Base-by-base conservation (phyloP, 2,329 filamentous ascomycete species). In the Aureobasidium musti region DNA sequence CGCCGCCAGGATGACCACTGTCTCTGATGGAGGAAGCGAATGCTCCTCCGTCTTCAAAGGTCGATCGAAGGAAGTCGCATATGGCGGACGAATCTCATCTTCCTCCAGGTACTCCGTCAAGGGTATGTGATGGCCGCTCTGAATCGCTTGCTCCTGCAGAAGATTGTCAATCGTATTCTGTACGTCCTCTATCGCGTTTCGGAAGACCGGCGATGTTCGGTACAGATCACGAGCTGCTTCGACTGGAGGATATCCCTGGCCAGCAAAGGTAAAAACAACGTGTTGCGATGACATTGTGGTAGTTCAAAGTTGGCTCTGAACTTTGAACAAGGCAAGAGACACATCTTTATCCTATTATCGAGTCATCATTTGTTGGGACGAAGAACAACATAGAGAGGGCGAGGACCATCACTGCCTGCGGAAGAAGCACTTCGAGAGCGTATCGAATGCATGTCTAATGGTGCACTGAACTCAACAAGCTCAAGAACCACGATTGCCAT, bases 201-300 rank as follows among this genome's bases (percentile, higher is more conserved):
- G 26, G 14, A 60, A 60, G 10, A 33, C 26, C 21, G 11, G 14
- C 4, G 39, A 47, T n/a, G 39, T 45, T 3, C 56, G 56, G 7
- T 60, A 60, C 26, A 60, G 26, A 60, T 60, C 56, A n/a, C 56
- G 56, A 45, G 56, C 56, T 45, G 56, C 56, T 47, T 60, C 39
- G 2, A 60, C 39, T 2, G 56, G 56, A 35, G 56, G 56, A 10
- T 30, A 60, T 6, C 39, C 56, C 26, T 60, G 56, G 28, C 56
- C 56, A 10, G 56, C 56, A 17, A 60, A 60, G 21, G 56, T 45
- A 39, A 60, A 60, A 14, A 60, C 56, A 14, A 60, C 26, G 56
- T 60, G 56, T 60, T 60, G 56, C 23, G 21, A 11, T 21, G 39
- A 21, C 56, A 60, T 60, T 5, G n/a, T 21, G 13, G 10, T 47